Conservation (phyloP, 2,329 filamentous ascomycete genomes). For the Dryadomyces quercivorus region DNA sequence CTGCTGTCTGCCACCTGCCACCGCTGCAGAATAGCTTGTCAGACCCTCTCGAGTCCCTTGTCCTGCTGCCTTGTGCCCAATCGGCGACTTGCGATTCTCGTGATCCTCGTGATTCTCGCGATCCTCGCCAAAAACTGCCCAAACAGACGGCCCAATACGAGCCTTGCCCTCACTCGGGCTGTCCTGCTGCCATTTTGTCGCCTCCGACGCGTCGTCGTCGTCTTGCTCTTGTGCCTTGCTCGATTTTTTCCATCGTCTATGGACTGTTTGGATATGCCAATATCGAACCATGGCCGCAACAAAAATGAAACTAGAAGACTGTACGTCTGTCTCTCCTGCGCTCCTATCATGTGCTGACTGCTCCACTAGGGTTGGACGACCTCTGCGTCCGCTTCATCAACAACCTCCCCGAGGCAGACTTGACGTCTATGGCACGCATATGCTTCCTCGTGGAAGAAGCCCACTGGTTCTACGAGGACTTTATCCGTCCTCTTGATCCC, state of each 20-base stretch:
- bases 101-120: background rate
- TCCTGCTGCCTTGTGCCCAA: no score
- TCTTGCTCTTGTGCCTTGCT: background rate
- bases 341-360: slow-evolving; percentile 1
- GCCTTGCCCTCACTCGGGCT: background rate
- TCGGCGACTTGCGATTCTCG: slow-evolving; percentile 1
- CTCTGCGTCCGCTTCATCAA: slow-evolving; percentile 96
- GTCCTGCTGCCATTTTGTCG: background rate
- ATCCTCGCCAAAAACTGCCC: background rate
- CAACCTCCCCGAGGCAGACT: slow-evolving; percentile 85
- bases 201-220: background rate
- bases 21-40: no score
- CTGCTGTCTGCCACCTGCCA: background rate
- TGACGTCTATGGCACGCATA: slow-evolving; percentile 81
- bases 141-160: background rate
- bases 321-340: slow-evolving; percentile 32
- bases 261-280: slow-evolving; percentile 42
- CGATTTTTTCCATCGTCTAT: background rate
- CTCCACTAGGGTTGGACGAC: slow-evolving; percentile 73
- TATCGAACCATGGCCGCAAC: slow-evolving; percentile 56
- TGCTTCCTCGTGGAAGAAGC: slow-evolving; percentile 99
- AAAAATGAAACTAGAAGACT: slow-evolving; percentile 84
- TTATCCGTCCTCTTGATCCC: slow-evolving; percentile 82
- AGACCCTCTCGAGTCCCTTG: no score
- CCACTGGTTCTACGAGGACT: slow-evolving; percentile 99